phyloP scores from a whole-genome alignment of 495 filamentous ascomycete genomes.

The Beverwykella pulmonaria region DNA sequence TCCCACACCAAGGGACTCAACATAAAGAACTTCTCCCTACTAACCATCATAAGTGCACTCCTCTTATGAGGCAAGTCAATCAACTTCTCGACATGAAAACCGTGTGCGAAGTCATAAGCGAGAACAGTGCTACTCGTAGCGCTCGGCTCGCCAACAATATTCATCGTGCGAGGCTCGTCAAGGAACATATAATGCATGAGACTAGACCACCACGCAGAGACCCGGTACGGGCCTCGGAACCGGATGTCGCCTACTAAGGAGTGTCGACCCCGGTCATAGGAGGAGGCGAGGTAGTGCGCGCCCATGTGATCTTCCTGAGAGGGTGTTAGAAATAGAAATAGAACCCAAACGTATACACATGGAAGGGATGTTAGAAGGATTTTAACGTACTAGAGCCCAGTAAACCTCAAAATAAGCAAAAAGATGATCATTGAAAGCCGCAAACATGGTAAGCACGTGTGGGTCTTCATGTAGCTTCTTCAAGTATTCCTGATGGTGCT shows the following conservation, averaged over 20 bases:
- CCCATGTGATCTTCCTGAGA: slow-evolving; percentile 67
- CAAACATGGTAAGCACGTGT: slow-evolving; percentile 64
- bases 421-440: slow-evolving; percentile 59
- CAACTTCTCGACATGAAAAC: slow-evolving; percentile 65
- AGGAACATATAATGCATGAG: slow-evolving; percentile 72
- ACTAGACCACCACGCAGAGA: slow-evolving; percentile 69
- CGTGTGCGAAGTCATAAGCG: slow-evolving; percentile 67
- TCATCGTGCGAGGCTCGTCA: slow-evolving; percentile 65
- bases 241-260: slow-evolving; percentile 66
- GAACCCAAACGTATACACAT: background rate
- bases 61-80: slow-evolving; percentile 69
- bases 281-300: slow-evolving; percentile 63
- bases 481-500: slow-evolving; percentile 66
- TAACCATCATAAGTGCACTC: slow-evolving; percentile 61
- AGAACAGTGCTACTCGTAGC: slow-evolving; percentile 62
- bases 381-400: slow-evolving; percentile 64
- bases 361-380: background rate
- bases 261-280: slow-evolving; percentile 70
- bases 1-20: slow-evolving; percentile 57
- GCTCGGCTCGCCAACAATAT: slow-evolving; percentile 68
- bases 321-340: background rate
- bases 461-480: slow-evolving; percentile 62
- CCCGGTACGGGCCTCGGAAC: slow-evolving; percentile 66
- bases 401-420: slow-evolving; percentile 75
- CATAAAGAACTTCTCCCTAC: slow-evolving; percentile 69